These are phyloP conservation scores for Candida coquimbonensis DNA, from an alignment of 805 yeast species.

Conservation along the genomic window DNA sequence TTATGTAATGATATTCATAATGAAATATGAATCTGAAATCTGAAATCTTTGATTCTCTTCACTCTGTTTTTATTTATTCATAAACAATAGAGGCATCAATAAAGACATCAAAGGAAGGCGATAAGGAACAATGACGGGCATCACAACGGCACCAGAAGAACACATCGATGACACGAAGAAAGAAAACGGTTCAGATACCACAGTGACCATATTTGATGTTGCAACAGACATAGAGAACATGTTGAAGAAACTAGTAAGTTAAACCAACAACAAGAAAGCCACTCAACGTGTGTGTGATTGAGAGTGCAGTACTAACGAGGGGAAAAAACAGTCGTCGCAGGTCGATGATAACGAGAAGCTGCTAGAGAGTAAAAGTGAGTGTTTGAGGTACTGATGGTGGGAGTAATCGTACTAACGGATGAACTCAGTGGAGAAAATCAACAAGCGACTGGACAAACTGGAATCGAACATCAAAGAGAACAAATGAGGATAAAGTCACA, in stretches of 20 bases:
- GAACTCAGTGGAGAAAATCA: conserved; percentile 17
- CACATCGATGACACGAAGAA: background rate
- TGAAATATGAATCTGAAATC: too few species aligned
- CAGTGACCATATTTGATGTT: conserved; percentile 26
- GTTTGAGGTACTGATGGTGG: background rate
- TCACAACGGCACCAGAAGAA: background rate
- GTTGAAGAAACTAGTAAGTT: conserved; percentile 17
- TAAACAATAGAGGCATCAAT: background rate
- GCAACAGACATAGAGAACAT: conserved; percentile 25
- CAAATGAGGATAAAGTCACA: too few species aligned
- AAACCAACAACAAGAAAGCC: background rate
- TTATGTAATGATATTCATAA: background rate
- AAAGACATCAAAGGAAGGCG: too few species aligned
- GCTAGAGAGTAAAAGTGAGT: conserved; percentile 11
- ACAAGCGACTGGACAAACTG: conserved; percentile 18
- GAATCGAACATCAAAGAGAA: conserved; percentile 10
- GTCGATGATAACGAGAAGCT: conserved; percentile 21
- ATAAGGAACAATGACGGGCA: background rate
- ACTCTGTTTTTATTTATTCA: background rate
- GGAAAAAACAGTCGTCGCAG: conserved; percentile 4
- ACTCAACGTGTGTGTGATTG: background rate
- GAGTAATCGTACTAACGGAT: conserved; percentile 5
- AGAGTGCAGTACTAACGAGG: background rate
- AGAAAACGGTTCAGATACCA: background rate
- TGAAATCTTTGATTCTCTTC: background rate